A percentile compares a stretch with the other conserved stretches of the same genome.
These are phyloP conservation scores for Whalleya microplaca DNA, from an alignment of 2,329 filamentous ascomycete genomes.

Conservation along the genomic window DNA sequence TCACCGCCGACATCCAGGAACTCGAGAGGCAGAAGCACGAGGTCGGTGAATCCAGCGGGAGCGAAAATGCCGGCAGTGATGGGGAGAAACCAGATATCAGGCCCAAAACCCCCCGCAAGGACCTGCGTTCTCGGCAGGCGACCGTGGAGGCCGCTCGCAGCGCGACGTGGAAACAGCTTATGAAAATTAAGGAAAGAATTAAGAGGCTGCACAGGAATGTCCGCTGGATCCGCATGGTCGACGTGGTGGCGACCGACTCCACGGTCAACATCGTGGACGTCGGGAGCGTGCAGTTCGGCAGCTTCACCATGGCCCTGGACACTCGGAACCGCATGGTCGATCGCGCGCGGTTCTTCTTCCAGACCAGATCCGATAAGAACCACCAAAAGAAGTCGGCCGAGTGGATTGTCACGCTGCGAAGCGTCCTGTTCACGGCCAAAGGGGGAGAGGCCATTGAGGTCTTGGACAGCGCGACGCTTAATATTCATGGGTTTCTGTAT, in stretches of 20 bases:
- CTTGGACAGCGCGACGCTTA: conserved; percentile 84
- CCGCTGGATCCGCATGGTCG: conserved; percentile 85
- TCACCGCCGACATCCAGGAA: conserved; percentile 78
- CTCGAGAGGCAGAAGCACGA: conserved; percentile 56
- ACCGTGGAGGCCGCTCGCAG: conserved; percentile 52
- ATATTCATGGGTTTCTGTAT: conserved; percentile 89
- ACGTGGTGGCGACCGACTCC: conserved; percentile 82
- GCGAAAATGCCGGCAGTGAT: conserved; percentile 31
- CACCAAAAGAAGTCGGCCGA: conserved; percentile 76
- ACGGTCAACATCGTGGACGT: conserved; percentile 78
- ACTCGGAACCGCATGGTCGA: conserved; percentile 91
- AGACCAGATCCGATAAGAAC: conserved; percentile 66
- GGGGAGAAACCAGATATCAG: conserved; percentile 23
- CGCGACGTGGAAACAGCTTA: conserved; percentile 81
- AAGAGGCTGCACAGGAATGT: conserved; percentile 87
- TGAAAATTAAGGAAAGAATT: conserved; percentile 78
- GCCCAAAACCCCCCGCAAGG: conserved; percentile 32
- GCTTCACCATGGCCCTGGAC: conserved; percentile 84
- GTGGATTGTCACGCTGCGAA: conserved; percentile 87
- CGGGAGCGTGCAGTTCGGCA: conserved; percentile 83
- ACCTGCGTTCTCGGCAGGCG: conserved; percentile 35
- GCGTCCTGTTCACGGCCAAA: conserved; percentile 85
- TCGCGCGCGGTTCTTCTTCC: conserved; percentile 84
- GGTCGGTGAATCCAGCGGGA: conserved; percentile 36
- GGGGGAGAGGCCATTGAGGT: conserved; percentile 85